Evolutionary conservation across 2,329 filamentous ascomycete genomes (phyloP), one percentile per base, ranked within the genome.

Genomic region (Shiraia bambusicola): DNA sequence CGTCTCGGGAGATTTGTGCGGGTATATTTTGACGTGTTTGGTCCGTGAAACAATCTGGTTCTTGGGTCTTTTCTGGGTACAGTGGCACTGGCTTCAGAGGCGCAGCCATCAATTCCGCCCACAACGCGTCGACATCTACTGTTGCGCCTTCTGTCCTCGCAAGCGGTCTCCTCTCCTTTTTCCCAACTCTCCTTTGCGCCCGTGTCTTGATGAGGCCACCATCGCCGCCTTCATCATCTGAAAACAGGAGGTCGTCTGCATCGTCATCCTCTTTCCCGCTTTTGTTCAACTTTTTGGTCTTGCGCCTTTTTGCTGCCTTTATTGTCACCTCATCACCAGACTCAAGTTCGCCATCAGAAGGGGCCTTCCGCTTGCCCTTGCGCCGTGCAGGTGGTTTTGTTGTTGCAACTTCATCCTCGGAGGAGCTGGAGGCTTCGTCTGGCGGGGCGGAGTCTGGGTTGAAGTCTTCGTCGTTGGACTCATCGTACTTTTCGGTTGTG

Each of bases 261-360:
- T 44, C 57, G 2, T 48, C 54, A 40, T 48, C 37, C 15, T 61
- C 58, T 12, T 22, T 40, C 46, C 39, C 45, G 22, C 50, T 45
- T 30, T 56, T 59, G 26, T 61, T 59, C 30, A 54, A 50, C 52
- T 70, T 73, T 56, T 73, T 77, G 29, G 65, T 67, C 28, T 53
- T 58, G 59, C 77, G 83, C 57, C 77, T 80, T 13, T 78, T 57
- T 3, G 69, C 82, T 50, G 77, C 82, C 32, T 78, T 72, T 53
- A 88, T 84, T 40, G 87, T 78, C 1, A 78, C 77, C 58, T 88
- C 85, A 56, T 88, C 85, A n/a, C 84, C 85, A 1, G 85, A 88
- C 24, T 69, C 67, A 11, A 74, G 56, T 11, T 61, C 61, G 2
- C 58, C 56, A 17, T 53, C 52, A 6, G 52, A 51, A 12, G 55